Evolutionary conservation across 106 monocot genomes (phyloP).

Genomic region (Dactylorhiza incarnata): DNA sequence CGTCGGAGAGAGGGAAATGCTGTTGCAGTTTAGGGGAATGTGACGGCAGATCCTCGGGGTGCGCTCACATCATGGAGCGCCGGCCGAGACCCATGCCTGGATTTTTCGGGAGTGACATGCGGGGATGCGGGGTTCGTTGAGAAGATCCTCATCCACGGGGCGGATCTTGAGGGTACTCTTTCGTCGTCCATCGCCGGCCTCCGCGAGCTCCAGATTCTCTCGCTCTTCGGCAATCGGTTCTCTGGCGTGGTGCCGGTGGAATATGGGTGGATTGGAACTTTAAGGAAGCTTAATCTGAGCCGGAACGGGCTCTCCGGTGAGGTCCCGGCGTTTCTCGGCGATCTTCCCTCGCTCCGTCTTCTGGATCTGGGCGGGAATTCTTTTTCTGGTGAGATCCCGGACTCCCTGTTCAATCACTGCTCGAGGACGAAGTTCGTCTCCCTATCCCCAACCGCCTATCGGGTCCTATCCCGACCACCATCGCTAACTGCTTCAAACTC

Average conservation of each 20-base stretch:
- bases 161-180: constrained; percentile 48
- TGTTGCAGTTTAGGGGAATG: constrained; percentile 63
- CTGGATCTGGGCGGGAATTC: constrained; percentile 82
- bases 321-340: constrained; percentile 62
- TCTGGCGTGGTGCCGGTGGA: constrained; percentile 51
- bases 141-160: constrained; percentile 57
- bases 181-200: constrained; percentile 47
- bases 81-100: constrained; percentile 46
- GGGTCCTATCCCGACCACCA: constrained; percentile 38
- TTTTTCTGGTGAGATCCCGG: constrained; percentile 69
- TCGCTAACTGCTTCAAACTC: constrained; percentile 50
- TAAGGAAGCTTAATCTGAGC: constrained; percentile 85
- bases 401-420: constrained; percentile 53
- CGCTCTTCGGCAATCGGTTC: constrained; percentile 59
- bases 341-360: constrained; percentile 54
- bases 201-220: constrained; percentile 47
- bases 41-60: constrained; percentile 51
- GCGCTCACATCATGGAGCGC: constrained; percentile 56
- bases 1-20: constrained; percentile 41
- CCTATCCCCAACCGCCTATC: constrained; percentile 64
- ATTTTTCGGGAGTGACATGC: constrained; percentile 78
- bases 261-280: constrained; percentile 24
- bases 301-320: constrained; percentile 58
- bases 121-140: constrained; percentile 39
- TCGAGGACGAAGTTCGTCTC: constrained; percentile 65